Base-by-base conservation (phyloP, 2,329 filamentous ascomycete genomes). In the Tricladium varicosporioides region DNA sequence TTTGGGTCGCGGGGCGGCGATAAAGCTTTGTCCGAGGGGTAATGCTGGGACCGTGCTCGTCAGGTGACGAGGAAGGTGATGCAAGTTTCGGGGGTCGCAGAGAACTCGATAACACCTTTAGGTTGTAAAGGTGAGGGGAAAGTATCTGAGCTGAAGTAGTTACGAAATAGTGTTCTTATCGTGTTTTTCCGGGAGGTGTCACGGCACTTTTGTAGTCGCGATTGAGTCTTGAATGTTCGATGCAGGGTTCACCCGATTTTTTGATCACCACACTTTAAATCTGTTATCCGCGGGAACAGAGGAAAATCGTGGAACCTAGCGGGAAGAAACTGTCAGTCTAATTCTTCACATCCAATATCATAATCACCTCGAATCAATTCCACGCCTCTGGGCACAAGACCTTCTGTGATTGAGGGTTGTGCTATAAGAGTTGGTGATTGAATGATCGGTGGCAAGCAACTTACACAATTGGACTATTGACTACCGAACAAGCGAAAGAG, bases 401-500 rank as follows among this genome's bases (percentile, higher is more conserved):
- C 14, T 18, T 36, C 13, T 18, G 22, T 18, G 11, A 27, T 27
- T 2, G 9, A 50, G 9, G 48, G 9, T 11, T n/a, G 10, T 19
- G 51, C n/a, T 10, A 19, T 11, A 46, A 11, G 10, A 40, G 36
- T 4, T 40, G 36, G 36, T 10, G n/a, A 4, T 27, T 16, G 27
- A 43, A 16, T 36, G 19, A 51, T 33, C 16, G 22, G 11, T 32
- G 47, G 48, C 44, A 36, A 27, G 32, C 48, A 45, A 60, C 62
- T 59, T 60, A 64, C 62, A 50, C 42, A 50, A 45, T 54, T 19
- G 16, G 40, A 7, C 16, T 32, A 43, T 54, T 43, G 47, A 33
- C 44, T 48, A 53, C 46, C 36, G 32, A 31, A 11, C 56, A 63
- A 60, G 60, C 56, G 51, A 57, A 54, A 27, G 33, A 31, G 32